Evolutionary conservation across 495 filamentous ascomycete genomes (phyloP).

Genomic region (Bombardia bombarda): DNA sequence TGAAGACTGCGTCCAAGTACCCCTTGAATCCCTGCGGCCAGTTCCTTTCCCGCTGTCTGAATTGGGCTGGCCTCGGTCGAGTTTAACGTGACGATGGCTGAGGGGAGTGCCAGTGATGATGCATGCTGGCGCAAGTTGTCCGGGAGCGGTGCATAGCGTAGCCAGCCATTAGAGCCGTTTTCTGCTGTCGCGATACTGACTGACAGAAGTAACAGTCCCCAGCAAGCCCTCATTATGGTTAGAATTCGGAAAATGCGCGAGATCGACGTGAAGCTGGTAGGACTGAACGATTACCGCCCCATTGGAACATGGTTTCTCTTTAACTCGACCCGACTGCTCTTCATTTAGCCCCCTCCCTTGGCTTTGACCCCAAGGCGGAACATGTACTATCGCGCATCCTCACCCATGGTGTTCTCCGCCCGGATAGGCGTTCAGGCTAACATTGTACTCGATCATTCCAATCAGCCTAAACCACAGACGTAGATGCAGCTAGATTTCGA

Average conservation of each 20-base stretch:
- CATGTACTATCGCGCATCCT: neutral
- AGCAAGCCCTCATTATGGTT: neutral
- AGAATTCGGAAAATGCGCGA: neutral
- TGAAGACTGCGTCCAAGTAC: constrained; percentile 42
- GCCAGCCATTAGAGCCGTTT: constrained; percentile 54
- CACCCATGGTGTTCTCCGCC: neutral
- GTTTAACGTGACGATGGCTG: constrained; percentile 49
- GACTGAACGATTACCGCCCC: too few species aligned
- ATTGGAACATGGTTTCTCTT: too few species aligned
- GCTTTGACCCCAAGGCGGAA: neutral
- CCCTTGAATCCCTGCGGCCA: constrained; percentile 48
- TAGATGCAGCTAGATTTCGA: too few species aligned
- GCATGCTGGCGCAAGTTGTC: constrained; percentile 16
- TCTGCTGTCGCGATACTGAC: constrained; percentile 40
- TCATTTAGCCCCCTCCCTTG: neutral
- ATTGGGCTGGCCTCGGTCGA: constrained; percentile 44
- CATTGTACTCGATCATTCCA: neutral
- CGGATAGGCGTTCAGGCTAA: neutral
- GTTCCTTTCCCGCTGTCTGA: constrained; percentile 49
- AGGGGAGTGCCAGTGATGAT: constrained; percentile 34
- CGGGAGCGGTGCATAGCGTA: constrained; percentile 54
- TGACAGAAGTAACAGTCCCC: neutral
- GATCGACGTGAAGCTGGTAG: neutral
- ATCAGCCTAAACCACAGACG: neutral
- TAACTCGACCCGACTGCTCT: too few species aligned